Percentiles rank a stretch among this genome's conserved stretches.
phyloP scores from a whole-genome alignment of 768 basidiomycete species.

The Naematelia encephala region DNA sequence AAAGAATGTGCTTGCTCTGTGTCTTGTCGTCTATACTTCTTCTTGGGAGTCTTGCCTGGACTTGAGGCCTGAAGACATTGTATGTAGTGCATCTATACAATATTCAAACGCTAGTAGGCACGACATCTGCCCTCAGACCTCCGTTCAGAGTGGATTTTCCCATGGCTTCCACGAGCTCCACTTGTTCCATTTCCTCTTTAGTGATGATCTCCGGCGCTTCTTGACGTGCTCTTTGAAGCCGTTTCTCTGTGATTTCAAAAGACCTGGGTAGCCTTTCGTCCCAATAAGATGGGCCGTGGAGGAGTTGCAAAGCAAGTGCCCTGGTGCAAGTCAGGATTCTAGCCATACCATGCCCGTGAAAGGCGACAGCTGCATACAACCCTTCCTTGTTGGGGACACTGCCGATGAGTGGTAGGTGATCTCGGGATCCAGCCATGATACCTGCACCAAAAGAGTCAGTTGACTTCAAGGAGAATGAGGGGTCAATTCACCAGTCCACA shows the following conservation, averaged over 20 bases:
- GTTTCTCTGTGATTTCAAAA: conserved; percentile 29
- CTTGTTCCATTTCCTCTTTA: background rate
- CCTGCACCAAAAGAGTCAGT: conserved; percentile 10
- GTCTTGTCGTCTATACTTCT: too few species aligned
- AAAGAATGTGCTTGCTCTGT: background rate
- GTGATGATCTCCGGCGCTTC: conserved; percentile 1
- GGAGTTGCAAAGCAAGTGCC: conserved; percentile 31
- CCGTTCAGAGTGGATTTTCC: background rate
- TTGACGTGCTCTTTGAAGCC: conserved; percentile 22
- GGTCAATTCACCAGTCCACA: conserved; percentile 9
- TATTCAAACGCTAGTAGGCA: background rate
- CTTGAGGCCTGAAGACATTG: too few species aligned
- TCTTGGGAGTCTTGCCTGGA: too few species aligned
- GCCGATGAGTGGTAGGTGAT: conserved; percentile 39
- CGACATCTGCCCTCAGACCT: background rate
- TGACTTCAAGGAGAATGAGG: background rate
- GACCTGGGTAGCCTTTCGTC: conserved; percentile 26
- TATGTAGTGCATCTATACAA: background rate
- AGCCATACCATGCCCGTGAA: conserved; percentile 40
- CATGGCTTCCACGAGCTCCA: background rate
- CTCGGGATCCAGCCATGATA: conserved; percentile 28
- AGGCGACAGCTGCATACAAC: conserved; percentile 32
- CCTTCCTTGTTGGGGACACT: conserved; percentile 27
- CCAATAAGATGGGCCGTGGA: conserved; percentile 21
- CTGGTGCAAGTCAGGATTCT: conserved; percentile 27